Conservation (phyloP, 257 asterid genomes). For the Capsicum pubescens region DNA sequence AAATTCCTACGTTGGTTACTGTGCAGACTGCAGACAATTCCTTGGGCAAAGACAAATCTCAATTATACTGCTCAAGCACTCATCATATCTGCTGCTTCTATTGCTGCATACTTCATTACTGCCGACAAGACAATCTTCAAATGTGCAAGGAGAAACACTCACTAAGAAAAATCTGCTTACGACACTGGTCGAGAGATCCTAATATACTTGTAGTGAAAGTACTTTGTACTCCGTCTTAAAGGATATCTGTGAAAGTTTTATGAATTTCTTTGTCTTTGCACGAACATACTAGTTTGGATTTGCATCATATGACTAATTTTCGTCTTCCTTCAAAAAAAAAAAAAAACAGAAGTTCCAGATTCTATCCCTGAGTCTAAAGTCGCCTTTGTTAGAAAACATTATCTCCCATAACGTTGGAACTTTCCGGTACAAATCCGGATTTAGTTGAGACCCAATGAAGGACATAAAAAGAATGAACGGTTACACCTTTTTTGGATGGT, state of each 20-base stretch:
- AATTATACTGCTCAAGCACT: constrained; percentile 87
- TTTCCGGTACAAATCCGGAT: too few species aligned
- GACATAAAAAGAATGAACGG: too few species aligned
- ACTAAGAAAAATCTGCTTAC: constrained; percentile 51
- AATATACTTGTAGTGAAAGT: neutral
- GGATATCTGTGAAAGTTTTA: neutral
- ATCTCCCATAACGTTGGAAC: too few species aligned
- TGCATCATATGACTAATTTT: neutral
- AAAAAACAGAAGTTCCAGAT: too few species aligned
- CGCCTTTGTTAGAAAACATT: too few species aligned
- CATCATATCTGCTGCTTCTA: constrained; percentile 75
- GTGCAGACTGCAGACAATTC: constrained; percentile 65
- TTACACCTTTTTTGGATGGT: too few species aligned
- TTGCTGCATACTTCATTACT: constrained; percentile 83
- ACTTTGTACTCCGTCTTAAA: neutral
- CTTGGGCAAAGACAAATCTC: constrained; percentile 91
- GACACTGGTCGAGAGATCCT: neutral
- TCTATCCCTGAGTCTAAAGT: too few species aligned
- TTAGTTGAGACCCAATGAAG: too few species aligned
- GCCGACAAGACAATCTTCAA: constrained; percentile 83
- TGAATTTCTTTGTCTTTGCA: neutral
- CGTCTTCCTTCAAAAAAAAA: neutral
- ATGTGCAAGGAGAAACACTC: constrained; percentile 71
- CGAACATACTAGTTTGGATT: neutral
- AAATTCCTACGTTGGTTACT: constrained; percentile 69